Base-by-base conservation (phyloP, 148 eudicot genomes). In the Silene latifolia region DNA sequence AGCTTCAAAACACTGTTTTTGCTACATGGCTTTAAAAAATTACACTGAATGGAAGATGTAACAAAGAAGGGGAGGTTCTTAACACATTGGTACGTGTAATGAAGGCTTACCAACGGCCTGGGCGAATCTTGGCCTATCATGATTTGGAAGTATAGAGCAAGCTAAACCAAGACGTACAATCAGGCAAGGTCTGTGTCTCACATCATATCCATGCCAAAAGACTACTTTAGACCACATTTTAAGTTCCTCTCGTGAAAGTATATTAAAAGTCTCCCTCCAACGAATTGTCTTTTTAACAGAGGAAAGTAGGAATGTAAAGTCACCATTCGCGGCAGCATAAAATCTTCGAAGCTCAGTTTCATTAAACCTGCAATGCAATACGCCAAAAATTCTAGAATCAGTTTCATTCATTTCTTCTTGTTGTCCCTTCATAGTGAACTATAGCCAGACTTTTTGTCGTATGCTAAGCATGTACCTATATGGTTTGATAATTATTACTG, bases 151-250 rank as follows among this genome's bases (percentile, higher is more conserved):
- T 79, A 80, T 81, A 76, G 72, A 68, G 80, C 90, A 92, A 82
- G 88, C 93, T 71, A 86, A 54, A 61, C 97, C 98, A 77, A 90
- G 89, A 44, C 96, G 90, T 69, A 90, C 80, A 72, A 90, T 68
- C 70, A 93, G 87, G 82, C 92, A 87, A 42, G 91, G 96, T 51
- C 87, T 82, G 56, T 83, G 72, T 56, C 80, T 80, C 69, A 76
- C 78, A 83, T 90, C 96, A 78, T 74, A 79, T 47, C 90, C 96
- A 86, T 92, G 98, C 96, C 98, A 93, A 68, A 89, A 90, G 27
- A 90, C 89, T 75, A 89, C 73, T 70, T 85, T 79, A 19, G 98
- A 90, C 98, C 96, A 90, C 76, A 74, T 46, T 72, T 86, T 86
- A 75, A 90, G 96, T 76, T 93, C 93, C 76, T 86, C 78, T 78